A percentile compares a stretch with the other conserved stretches of the same genome.
These are phyloP conservation scores for Globisporangium barbulae DNA, from an alignment of 352 stramenopile genomes.

Conservation along the genomic window DNA sequence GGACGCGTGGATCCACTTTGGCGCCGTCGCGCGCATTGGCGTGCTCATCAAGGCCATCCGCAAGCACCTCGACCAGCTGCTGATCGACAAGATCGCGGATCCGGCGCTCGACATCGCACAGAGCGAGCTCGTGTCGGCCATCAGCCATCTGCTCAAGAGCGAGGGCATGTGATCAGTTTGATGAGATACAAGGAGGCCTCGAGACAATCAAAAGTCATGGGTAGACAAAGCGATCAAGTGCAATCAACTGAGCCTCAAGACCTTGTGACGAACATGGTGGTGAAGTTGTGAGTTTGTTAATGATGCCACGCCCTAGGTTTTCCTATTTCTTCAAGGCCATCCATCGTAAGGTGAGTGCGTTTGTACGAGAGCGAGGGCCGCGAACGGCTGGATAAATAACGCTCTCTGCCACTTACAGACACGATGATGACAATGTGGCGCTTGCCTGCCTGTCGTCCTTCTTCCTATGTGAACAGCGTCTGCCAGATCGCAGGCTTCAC, in stretches of 20 bases:
- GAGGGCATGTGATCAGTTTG: constrained; percentile 58
- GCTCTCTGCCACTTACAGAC: not conserved
- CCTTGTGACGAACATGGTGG: not conserved
- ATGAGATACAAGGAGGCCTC: not conserved
- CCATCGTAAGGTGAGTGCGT: not conserved
- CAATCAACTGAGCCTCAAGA: not conserved
- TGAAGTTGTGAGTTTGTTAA: not conserved
- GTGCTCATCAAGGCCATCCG: constrained; percentile 96
- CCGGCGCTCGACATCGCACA: constrained; percentile 89
- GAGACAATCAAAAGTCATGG: not conserved
- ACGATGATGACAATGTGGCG: not conserved
- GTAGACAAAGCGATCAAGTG: not conserved
- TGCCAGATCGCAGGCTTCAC: constrained; percentile 91
- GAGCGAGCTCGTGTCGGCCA: constrained; percentile 80
- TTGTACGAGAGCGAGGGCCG: not conserved
- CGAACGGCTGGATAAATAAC: constrained; percentile 9
- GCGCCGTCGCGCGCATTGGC: constrained; percentile 91
- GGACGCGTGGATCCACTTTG: constrained; percentile 94
- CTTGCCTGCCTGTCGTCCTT: not conserved
- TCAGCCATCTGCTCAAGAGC: constrained; percentile 75
- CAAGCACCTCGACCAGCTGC: constrained; percentile 90
- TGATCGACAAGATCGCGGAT: constrained; percentile 93
- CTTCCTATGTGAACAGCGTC: constrained; percentile 67
- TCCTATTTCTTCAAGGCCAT: not conserved
- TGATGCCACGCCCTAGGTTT: not conserved